phyloP scores from a whole-genome alignment of 116 monocot species.

The Phalaenopsis hybrid region DNA sequence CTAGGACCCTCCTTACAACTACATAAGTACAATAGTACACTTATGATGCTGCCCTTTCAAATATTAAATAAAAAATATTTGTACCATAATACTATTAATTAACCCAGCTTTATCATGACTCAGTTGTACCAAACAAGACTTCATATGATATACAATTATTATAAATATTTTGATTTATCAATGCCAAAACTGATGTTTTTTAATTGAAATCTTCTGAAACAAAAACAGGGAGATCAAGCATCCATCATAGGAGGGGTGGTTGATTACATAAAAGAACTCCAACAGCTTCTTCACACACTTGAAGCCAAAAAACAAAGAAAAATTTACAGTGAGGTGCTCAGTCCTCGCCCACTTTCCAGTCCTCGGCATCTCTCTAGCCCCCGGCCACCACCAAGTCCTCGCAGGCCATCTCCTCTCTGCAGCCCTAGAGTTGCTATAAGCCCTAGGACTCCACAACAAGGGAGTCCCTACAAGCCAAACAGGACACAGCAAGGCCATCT shows the following conservation, averaged over 20 bases:
- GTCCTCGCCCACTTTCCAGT: slow-evolving; percentile 36
- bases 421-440: slow-evolving; percentile 69
- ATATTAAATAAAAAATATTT: too few relatives aligned
- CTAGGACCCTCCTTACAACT: too few relatives aligned
- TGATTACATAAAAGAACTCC: slow-evolving; percentile 93
- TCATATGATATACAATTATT: too few relatives aligned
- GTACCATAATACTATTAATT: too few relatives aligned
- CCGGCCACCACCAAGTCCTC: slow-evolving; percentile 27
- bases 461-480: slow-evolving; percentile 65
- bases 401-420: slow-evolving; percentile 24
- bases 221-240: slow-evolving; percentile 78
- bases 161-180: too few relatives aligned
- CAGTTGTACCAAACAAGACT: too few relatives aligned
- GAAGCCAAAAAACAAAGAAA: slow-evolving; percentile 88
- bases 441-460: slow-evolving; percentile 67
- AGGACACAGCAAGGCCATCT: slow-evolving; percentile 7
- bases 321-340: slow-evolving; percentile 61
- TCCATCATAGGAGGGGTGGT: slow-evolving; percentile 92
- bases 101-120: too few relatives aligned
- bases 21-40: too few relatives aligned
- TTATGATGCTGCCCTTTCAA: too few relatives aligned
- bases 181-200: too few relatives aligned
- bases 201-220: too few relatives aligned
- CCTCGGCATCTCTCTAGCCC: slow-evolving; percentile 38
- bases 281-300: slow-evolving; percentile 68